Evolutionary conservation across 768 basidiomycete species (phyloP).

Genomic region (Hypholoma sublateritium): DNA sequence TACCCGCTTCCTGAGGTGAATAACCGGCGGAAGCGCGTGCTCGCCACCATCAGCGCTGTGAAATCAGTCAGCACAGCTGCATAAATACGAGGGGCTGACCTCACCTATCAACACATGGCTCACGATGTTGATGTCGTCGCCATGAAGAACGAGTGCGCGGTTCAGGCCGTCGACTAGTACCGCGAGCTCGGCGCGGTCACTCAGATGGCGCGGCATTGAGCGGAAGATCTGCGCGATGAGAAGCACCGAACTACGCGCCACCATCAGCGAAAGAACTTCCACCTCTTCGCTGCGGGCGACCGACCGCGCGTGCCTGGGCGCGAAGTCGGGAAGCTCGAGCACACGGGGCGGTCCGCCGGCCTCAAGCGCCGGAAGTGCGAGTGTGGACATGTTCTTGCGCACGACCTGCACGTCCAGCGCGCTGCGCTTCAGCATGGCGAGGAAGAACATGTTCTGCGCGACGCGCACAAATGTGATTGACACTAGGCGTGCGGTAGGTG

Average conservation of each 20-base stretch:
- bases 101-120: slow-evolving; percentile 70
- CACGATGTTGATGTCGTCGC: slow-evolving; percentile 77
- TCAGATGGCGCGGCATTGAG: slow-evolving; percentile 69
- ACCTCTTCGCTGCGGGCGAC: slow-evolving; percentile 17
- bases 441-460: slow-evolving; percentile 70
- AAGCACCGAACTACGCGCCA: slow-evolving; percentile 69
- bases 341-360: slow-evolving; percentile 21
- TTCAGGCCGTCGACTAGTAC: slow-evolving; percentile 71
- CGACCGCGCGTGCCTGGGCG: slow-evolving; percentile 33
- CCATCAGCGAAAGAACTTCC: slow-evolving; percentile 53
- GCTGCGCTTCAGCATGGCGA: slow-evolving; percentile 62
- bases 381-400: slow-evolving; percentile 61
- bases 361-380: slow-evolving; percentile 54
- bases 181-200: slow-evolving; percentile 66
- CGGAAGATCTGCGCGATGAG: slow-evolving; percentile 70
- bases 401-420: slow-evolving; percentile 67
- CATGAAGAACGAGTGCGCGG: slow-evolving; percentile 64
- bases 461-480: slow-evolving; percentile 63
- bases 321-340: slow-evolving; percentile 47
- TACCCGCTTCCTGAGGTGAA: slow-evolving; percentile 74
- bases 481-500: slow-evolving; percentile 42
- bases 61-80: neutral
- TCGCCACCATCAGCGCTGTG: slow-evolving; percentile 70
- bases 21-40: slow-evolving; percentile 73
- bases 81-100: slow-evolving; percentile 15